Evolutionary conservation across 2,329 filamentous ascomycete genomes (phyloP), one percentile per base, ranked within the genome.

Genomic region (Nemania sp.): DNA sequence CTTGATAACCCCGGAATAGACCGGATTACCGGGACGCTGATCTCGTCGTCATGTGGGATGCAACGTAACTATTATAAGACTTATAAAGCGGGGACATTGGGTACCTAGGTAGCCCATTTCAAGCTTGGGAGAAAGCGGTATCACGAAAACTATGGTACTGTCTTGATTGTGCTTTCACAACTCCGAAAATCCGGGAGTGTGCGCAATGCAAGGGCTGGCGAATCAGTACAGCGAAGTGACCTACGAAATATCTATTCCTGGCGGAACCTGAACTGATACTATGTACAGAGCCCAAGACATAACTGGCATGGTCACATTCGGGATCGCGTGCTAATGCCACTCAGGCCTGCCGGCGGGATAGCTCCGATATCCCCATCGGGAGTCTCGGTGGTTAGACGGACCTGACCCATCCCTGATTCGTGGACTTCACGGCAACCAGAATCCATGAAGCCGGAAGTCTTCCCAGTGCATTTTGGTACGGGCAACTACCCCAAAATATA

Each of bases 301-400:
- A 57, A 51, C 11, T 20, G 49, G 52, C 8, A 59, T 58, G 13
- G 35, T 59, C 45, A 24, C 54, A 45, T 58, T 35, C 62, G 55
- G 58, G 49, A 59, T 66, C 58, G 26, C 38, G 35, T 45, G 29
- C 51, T 45, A 51, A 29, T 43, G 41, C n/a, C 57, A 45, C 59
- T 43, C 57, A 43, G 58, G 22, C 56, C 32, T n/a, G 41, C 57
- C 69, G 69, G 69, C 47, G 35, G 38, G 10, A 35, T 66, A 20
- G 38, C 57, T 71, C 69, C 67, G 69, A 56, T 55, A 45, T 71
- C 67, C 67, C 54, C 57, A 65, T 69, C 61, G 29, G 64, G 69
- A 41, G 51, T 52, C 49, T 65, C 64, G 57, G 67, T 67, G 24
- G 58, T 27, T 43, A 38, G 20, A 22, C 63, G 55, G 59, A 62